Evolutionary conservation across 1,139 yeast genomes (phyloP), one percentile per base, ranked within the genome.

Genomic region (Pneumocystis canis): DNA sequence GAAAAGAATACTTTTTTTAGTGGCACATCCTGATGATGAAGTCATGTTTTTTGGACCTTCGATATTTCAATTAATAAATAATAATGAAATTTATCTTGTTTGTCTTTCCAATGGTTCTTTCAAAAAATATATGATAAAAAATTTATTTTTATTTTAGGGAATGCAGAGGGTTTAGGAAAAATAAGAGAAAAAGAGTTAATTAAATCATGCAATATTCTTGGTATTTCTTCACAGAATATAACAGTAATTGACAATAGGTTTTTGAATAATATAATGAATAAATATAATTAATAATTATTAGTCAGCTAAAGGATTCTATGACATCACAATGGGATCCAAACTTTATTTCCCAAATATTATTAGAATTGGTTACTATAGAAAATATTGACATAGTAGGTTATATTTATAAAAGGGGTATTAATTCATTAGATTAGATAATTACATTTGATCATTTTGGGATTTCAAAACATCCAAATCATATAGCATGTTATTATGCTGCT

Each of bases 1-100:
- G 6, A 68, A 66, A 57, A 66, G 66, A 35, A 65, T 76, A 57
- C 69, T 74, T 28, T 67, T 87, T 60, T 77, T 92, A 25, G 84
- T 89, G 58, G 96, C 96, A 0, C 99, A 94, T 73, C 99, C 99
- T 0, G 99, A 94, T 73, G 99, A 94, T 72, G 99, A 94, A 74
- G 92, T 89, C 64, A 94, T 94, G 98, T 94, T 94, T 74, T 94
- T 92, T 71, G 82, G 90, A 0, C 98, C 98, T 0, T 79, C 95
- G 0, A 70, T 89, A 59, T 73, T 57, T 20, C 54, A 18, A 47
- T n/a, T 47, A 47, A 14, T n/a, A 47, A 47, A 47, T 39, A 31
- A 64, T 63, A 9, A 30, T 37, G 32, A 39, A 39, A 31, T 59
- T 57, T n/a, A 61, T 60, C 53, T 53, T 37, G 57, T 57, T 39